Base-by-base conservation (phyloP, 805 yeast genomes). In the Grigorovia jiainica region DNA sequence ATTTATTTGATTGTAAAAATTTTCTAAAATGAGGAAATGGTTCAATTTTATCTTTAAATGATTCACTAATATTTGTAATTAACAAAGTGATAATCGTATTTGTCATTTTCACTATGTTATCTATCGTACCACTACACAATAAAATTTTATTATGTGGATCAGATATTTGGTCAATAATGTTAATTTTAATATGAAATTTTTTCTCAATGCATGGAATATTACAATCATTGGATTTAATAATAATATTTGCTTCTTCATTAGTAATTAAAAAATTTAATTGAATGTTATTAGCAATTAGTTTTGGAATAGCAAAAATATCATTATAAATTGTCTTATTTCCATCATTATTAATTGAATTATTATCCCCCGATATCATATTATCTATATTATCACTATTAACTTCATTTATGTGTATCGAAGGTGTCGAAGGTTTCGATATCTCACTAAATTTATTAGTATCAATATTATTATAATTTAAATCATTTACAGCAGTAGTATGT, bases 161-260 rank as follows among this genome's bases (percentile, higher is more conserved):
- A 10, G 78, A 79, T 34, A 77, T 75, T 29, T 82, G 78, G 53
- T 79, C 80, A 11, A 92, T 79, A 34, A 87, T 83, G 10, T 89
- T 94, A 4, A 94, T 92, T 57, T 81, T 82, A 46, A 86, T 85
- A 43, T 74, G 73, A 21, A 89, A 82, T 44, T 73, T 73, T 36
- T 76, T 85, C 49, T 95, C 71, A 38, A 87, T 74, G 20, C 73
- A 70, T 43, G 86, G 81, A 44, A 87, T 85, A 43, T 79, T 79
- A 41, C 72, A 70, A 33, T 95, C 95, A 47, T 75, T 81, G 49
- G 81, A 81, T 38, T 95, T 95, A 51, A 87, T 87, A 47, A 87
- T 75, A 48, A 85, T 82, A 17, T 95, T 95, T 11, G 94, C 87
- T 61, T 87, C 95, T 57, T 81, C 82, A 42, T 87, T 75, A 3